Evolutionary conservation across 805 yeast species (phyloP).

Genomic region (Candida hungchunana): DNA sequence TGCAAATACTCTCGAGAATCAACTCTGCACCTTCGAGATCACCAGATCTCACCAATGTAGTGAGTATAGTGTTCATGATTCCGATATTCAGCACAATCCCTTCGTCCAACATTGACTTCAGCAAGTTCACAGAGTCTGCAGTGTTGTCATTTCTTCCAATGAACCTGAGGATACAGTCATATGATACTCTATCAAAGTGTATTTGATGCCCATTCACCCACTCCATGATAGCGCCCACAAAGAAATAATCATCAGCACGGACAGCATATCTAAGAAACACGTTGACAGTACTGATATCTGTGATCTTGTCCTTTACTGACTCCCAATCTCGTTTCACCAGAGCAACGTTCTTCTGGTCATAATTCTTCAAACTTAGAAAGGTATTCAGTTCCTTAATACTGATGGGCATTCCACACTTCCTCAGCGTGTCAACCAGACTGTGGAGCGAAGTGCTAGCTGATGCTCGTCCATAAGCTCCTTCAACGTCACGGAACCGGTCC

Average conservation of each 20-base stretch:
- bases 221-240: constrained; percentile 15
- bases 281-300: constrained; percentile 24
- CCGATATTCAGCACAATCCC: constrained; percentile 13
- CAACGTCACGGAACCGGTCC: constrained; percentile 14
- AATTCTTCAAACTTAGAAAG: constrained; percentile 19
- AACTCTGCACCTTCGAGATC: constrained; percentile 8
- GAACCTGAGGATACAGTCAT: constrained; percentile 19
- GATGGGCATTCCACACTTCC: constrained; percentile 26
- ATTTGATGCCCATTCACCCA: constrained; percentile 17
- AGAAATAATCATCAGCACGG: constrained; percentile 11
- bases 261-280: constrained; percentile 27
- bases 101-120: constrained; percentile 5
- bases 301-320: constrained; percentile 1
- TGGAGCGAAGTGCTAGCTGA: neutral
- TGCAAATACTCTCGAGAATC: constrained; percentile 1
- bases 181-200: constrained; percentile 30
- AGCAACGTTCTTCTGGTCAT: constrained; percentile 7
- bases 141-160: constrained; percentile 8
- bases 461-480: constrained; percentile 10
- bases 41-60: constrained; percentile 7
- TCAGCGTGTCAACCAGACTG: constrained; percentile 20
- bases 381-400: constrained; percentile 28
- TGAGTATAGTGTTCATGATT: constrained; percentile 6
- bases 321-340: constrained; percentile 10
- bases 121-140: constrained; percentile 1